Conservation (phyloP, 129 eudicot species). For the Apium graveolens region DNA sequence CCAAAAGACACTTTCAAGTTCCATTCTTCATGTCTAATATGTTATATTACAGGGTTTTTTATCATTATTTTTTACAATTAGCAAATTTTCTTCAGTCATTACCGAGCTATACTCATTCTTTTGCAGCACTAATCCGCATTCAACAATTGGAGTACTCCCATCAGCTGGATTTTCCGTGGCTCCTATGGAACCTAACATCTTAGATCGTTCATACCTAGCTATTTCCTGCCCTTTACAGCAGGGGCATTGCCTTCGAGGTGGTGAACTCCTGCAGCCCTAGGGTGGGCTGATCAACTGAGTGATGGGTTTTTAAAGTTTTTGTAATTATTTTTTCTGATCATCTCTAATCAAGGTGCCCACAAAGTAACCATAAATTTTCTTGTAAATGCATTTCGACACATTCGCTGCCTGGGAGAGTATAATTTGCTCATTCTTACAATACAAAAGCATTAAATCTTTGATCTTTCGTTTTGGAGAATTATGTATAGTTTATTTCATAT, state of each 20-base stretch:
- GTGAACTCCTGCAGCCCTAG: constrained; percentile 11
- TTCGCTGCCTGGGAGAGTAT: neutral
- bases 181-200: constrained; percentile 50
- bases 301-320: constrained; percentile 18
- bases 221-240: constrained; percentile 67
- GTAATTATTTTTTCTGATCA: constrained; percentile 20
- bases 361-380: neutral
- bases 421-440: neutral
- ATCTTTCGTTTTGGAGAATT: neutral
- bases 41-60: neutral
- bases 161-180: constrained; percentile 58
- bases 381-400: constrained; percentile 1
- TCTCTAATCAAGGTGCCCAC: constrained; percentile 9
- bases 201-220: constrained; percentile 46
- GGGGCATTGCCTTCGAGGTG: constrained; percentile 52
- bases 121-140: constrained; percentile 50
- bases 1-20: neutral
- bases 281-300: constrained; percentile 12
- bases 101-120: neutral
- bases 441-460: neutral
- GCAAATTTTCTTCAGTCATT: neutral
- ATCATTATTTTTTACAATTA: neutral
- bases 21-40: neutral
- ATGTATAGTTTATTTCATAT: neutral
- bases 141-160: constrained; percentile 57